These are phyloP conservation scores for Xylaria venustula DNA, from an alignment of 495 filamentous ascomycete genomes.

Conservation along the genomic window DNA sequence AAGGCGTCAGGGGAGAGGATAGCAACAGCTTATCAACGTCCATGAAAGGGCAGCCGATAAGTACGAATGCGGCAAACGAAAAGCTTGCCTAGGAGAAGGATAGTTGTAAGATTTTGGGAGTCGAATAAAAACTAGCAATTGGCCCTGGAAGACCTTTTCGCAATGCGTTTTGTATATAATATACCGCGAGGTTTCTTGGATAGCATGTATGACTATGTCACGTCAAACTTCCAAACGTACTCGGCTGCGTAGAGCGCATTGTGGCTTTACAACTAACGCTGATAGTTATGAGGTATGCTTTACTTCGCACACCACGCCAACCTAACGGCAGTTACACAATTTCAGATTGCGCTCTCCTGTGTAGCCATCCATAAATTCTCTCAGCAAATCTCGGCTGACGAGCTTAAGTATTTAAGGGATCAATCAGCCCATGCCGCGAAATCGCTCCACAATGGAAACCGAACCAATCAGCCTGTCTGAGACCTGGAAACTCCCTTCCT, in stretches of 20 bases:
- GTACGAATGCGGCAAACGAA: neutral
- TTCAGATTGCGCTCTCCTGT: neutral
- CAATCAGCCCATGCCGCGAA: neutral
- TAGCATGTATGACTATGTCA: too few species aligned
- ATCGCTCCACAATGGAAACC: neutral
- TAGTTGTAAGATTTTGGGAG: neutral
- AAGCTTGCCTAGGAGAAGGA: neutral
- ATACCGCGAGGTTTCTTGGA: neutral
- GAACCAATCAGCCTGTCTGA: neutral
- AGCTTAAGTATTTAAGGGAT: neutral
- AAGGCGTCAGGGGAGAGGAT: neutral
- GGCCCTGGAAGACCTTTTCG: neutral
- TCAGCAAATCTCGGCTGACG: too few species aligned
- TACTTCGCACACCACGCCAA: neutral
- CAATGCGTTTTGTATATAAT: neutral
- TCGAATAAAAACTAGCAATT: neutral
- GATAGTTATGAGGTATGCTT: neutral
- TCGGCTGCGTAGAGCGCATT: too few species aligned
- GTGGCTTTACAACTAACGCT: neutral
- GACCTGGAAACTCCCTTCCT: constrained; percentile 6
- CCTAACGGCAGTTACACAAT: neutral
- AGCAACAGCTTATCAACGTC: neutral
- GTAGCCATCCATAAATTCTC: neutral
- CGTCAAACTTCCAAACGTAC: too few species aligned
- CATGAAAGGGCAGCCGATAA: neutral